Evolutionary conservation across 164 flowering plant genomes (phyloP).

Genomic region (Chimonanthus salicifolius): DNA sequence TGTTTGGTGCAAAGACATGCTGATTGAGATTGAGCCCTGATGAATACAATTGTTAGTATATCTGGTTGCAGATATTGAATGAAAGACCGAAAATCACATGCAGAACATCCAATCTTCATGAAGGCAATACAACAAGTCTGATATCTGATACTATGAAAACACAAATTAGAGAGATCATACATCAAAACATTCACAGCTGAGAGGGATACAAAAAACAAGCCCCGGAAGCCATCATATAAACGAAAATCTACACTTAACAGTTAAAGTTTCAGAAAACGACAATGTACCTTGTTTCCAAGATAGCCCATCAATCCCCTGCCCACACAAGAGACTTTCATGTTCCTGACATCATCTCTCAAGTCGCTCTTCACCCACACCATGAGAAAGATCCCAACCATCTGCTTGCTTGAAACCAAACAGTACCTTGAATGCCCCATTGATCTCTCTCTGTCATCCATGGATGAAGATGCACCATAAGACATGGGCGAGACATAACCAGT

Average conservation of each 20-base stretch:
- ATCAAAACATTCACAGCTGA: not conserved
- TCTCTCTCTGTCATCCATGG: constrained; percentile 32
- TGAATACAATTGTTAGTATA: constrained; percentile 19
- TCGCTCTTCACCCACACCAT: constrained; percentile 46
- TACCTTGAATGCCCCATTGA: constrained; percentile 34
- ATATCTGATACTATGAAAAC: not conserved
- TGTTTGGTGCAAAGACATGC: constrained; percentile 97
- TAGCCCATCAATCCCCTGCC: constrained; percentile 58
- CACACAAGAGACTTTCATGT: constrained; percentile 48
- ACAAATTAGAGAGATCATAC: not conserved
- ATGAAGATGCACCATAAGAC: constrained; percentile 23
- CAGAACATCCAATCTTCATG: not conserved
- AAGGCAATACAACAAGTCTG: not conserved
- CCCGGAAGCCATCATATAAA: not conserved
- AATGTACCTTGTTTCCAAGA: constrained; percentile 49
- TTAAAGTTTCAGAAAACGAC: not conserved
- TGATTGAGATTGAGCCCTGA: constrained; percentile 97
- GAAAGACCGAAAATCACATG: not conserved
- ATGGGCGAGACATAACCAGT: constrained; percentile 29
- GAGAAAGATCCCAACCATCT: constrained; percentile 52
- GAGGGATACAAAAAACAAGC: not conserved
- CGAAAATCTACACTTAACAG: not conserved
- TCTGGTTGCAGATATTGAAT: not conserved
- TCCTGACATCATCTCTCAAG: constrained; percentile 30
- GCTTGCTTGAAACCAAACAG: constrained; percentile 46